phyloP scores from a whole-genome alignment of 148 eudicot genomes.

The Arctostaphylos glauca region DNA sequence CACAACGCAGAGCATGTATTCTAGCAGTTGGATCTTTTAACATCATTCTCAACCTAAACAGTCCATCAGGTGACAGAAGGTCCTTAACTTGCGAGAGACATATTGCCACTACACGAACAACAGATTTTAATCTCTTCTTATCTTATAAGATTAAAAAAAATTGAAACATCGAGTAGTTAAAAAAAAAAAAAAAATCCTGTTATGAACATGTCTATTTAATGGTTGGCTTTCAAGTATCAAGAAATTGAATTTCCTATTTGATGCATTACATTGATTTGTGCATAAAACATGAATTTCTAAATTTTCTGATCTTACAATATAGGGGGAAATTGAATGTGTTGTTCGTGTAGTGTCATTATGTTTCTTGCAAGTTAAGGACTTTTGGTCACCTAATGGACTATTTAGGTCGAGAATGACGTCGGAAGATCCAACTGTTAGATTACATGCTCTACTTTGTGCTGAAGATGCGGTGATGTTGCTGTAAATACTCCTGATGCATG shows the following conservation, averaged over 20 bases:
- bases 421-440: slow-evolving; percentile 15
- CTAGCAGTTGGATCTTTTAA: slow-evolving; percentile 16
- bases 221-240: neutral
- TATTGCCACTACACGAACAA: slow-evolving; percentile 13
- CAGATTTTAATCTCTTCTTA: neutral
- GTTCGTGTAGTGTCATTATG: slow-evolving; percentile 9
- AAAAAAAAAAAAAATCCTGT: neutral
- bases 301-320: neutral
- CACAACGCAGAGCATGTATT: slow-evolving; percentile 14
- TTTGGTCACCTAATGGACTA: slow-evolving; percentile 6
- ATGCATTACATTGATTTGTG: too few relatives aligned
- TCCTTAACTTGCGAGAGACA: slow-evolving; percentile 1
- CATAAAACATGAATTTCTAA: too few relatives aligned
- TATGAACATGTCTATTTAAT: neutral
- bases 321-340: neutral
- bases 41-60: neutral
- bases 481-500: neutral
- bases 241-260: neutral
- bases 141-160: neutral
- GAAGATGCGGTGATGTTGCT: neutral
- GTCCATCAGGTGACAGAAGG: slow-evolving; percentile 8
- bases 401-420: neutral
- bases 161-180: neutral
- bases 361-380: neutral
- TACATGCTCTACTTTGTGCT: slow-evolving; percentile 17